These are phyloP conservation scores for Pythium sp. DNA, from an alignment of 352 stramenopile species.

Conservation along the genomic window DNA sequence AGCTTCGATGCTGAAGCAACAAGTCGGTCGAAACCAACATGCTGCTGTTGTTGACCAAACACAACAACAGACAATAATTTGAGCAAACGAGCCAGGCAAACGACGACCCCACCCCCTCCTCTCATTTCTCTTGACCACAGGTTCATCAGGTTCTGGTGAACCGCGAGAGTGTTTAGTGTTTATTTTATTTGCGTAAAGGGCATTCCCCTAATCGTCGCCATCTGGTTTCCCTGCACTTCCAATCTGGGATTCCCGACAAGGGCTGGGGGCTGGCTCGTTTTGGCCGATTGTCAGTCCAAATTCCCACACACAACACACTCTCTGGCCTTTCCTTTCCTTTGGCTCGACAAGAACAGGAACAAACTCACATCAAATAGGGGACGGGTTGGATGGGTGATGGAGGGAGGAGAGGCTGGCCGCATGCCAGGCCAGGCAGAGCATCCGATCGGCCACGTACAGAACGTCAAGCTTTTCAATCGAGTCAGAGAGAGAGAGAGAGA, in stretches of 20 bases:
- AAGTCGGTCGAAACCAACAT: not conserved
- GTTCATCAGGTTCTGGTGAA: too few species aligned
- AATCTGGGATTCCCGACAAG: not conserved
- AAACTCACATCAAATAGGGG: not conserved
- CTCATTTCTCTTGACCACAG: too few species aligned
- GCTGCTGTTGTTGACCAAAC: not conserved
- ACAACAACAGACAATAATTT: not conserved
- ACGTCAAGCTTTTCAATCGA: conserved; percentile 9
- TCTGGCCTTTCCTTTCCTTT: not conserved
- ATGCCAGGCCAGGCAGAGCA: not conserved
- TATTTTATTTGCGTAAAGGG: conserved; percentile 1
- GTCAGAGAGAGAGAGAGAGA: conserved; percentile 3
- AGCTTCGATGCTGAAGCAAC: not conserved
- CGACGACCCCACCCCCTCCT: too few species aligned
- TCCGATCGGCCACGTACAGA: not conserved
- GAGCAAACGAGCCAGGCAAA: not conserved
- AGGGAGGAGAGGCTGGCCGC: not conserved
- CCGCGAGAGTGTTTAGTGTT: not conserved
- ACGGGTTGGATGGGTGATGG: not conserved
- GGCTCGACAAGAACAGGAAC: too few species aligned
- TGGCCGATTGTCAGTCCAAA: not conserved
- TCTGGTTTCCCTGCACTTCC: not conserved
- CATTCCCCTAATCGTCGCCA: not conserved
- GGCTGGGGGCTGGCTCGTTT: not conserved
- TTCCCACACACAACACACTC: not conserved